Base-by-base conservation (phyloP, 257 asterid genomes). In the Henckelia pumila region DNA sequence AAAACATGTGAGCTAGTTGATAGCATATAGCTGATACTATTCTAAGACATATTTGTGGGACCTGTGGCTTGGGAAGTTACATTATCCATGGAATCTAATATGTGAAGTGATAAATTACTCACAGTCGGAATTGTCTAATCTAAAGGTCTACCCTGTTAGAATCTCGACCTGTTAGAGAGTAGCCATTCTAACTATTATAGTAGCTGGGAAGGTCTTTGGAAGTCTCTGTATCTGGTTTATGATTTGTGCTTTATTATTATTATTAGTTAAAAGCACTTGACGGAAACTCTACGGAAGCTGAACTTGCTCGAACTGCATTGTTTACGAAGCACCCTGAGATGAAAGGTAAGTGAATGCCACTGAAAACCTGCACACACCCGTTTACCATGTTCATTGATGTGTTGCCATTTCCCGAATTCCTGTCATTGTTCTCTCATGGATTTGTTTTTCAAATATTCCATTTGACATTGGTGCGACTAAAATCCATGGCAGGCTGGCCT, bases 301-400 rank as follows among this genome's bases (percentile, higher is more conserved):
- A 76, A 78, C 73, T 79, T 74, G 98, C 91, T 70, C 79, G 66
- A 85, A 59, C 82, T 70, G 93, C 88, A 25, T 4, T 92, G 71
- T 89, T 92, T 73, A 26, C 83, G 0, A 92, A 92, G 77, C 98
- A 92, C 76, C 87, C 93, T 20, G 95, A 80, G 76, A 92, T 92
- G 98, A 65, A 72, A 82, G 75, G 98, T 89, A 81, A 76, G 79
- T 28, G 16, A 52, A 24, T 13, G 0, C 40, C 40, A 53, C 64
- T 37, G 30, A 23, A 56, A 33, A 52, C 19, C 4, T 16, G 50
- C 73, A 6, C 26, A 29, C 30, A 6, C 13, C 29, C 16, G 35
- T 66, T 56, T 11, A 22, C 21, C 26, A 23, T 56, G n/a, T 40
- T 25, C 24, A 20, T 9, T 22, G 50, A 66, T 20, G 37, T 58